These are phyloP conservation scores for Talaromyces sp. DNA, from an alignment of 2,329 filamentous ascomycete genomes.

Conservation along the genomic window DNA sequence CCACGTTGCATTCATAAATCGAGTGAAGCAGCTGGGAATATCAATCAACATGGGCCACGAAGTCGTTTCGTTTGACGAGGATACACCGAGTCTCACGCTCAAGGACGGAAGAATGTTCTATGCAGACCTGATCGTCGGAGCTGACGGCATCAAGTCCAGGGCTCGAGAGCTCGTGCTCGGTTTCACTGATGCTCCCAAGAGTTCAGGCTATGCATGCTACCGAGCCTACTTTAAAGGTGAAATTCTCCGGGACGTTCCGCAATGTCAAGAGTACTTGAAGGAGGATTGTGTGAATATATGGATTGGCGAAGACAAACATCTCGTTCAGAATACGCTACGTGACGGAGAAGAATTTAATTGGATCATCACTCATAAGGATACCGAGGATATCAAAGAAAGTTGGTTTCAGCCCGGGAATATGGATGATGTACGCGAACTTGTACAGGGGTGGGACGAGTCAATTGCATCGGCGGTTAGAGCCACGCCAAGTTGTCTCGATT, in stretches of 20 bases:
- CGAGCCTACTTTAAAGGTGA: conserved; percentile 18
- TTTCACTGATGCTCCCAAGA: conserved; percentile 12
- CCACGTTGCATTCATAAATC: conserved; percentile 15
- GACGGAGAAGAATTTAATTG: conserved; percentile 51
- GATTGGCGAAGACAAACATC: conserved; percentile 42
- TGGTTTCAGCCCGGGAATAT: conserved; percentile 18
- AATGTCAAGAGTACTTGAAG: conserved; percentile 44
- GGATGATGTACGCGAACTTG: conserved; percentile 16
- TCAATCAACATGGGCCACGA: conserved; percentile 17
- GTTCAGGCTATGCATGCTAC: conserved; percentile 16
- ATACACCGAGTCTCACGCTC: conserved; percentile 23
- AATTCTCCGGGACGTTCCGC: conserved; percentile 13
- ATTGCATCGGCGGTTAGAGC: conserved; percentile 1
- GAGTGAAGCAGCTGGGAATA: conserved; percentile 13
- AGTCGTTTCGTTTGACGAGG: conserved; percentile 15
- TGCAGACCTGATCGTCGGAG: conserved; percentile 24
- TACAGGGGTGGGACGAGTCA: conserved; percentile 15
- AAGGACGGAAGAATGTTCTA: conserved; percentile 15
- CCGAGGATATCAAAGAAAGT: conserved; percentile 19
- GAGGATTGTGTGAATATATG: conserved; percentile 49
- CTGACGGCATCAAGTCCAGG: conserved; percentile 25
- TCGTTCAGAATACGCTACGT: conserved; percentile 51
- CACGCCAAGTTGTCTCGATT: conserved; percentile 15
- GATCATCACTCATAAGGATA: conserved; percentile 52
- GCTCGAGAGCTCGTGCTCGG: conserved; percentile 21